Evolutionary conservation across 2,329 filamentous ascomycete species (phyloP), one percentile per base, ranked within the genome.

Genomic region (Meredithiella fracta): DNA sequence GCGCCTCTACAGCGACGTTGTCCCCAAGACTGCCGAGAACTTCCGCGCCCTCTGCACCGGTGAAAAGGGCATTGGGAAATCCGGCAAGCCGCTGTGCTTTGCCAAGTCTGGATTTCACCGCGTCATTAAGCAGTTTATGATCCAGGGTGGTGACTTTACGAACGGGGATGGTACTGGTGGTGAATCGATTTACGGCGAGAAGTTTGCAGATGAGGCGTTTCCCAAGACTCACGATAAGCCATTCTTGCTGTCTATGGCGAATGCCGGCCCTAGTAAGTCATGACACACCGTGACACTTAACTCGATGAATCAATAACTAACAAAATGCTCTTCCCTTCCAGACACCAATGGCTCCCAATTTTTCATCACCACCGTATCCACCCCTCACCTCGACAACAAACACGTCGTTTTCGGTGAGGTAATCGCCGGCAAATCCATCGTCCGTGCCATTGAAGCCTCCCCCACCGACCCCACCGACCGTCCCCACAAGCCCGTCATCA

Each of bases 91-190:
- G 49, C 78, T 98, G 54, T 85, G 87, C 74, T 98, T 88, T 80
- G 96, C 96, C 76, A 85, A 87, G 63, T 94, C 86, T 59, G 75
- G 73, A 63, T 97, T 98, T 76, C 91, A 98, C 75, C 86, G 91
- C 53, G 86, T 98, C 61, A 98, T 98, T 74, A 96, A 96, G 76
- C 80, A 86, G 65, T 98, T 98, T 72, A 97, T 98, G 91, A 92
- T 96, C 65, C 86, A 96, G 73, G 90, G 92, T 66, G 91, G 92
- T 70, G 92, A 97, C 70, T 98, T 98, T 69, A 98, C 91, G 51
- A 83, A 80, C 56, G 88, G 88, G 67, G 91, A 97, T 67, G 92
- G 91, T 62, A 97, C 91, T 25, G 91, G 91, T 61, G 91, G 91
- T 65, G 92, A 97, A 73, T 92, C 86, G 61, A 97, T 98, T 69